Conservation (phyloP, 371 early-diverging fungal species). For the Mucor irregularis region DNA sequence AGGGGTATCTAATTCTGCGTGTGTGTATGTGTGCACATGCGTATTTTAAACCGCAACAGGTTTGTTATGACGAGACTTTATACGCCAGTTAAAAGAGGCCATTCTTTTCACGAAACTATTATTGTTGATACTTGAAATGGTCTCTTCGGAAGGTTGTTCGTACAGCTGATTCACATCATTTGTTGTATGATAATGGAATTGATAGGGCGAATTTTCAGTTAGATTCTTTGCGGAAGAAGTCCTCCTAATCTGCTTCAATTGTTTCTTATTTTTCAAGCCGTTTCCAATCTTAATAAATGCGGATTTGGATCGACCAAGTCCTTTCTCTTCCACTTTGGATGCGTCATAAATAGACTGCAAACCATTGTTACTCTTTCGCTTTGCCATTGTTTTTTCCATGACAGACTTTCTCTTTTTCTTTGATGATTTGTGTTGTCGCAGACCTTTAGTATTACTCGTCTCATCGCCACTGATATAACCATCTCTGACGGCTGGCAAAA, state of each 20-base stretch:
- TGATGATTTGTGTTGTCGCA: conserved; percentile 1
- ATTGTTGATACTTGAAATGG: not conserved
- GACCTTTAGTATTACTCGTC: not conserved
- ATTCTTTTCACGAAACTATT: conserved; percentile 40
- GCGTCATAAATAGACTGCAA: conserved; percentile 1
- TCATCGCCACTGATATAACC: not conserved
- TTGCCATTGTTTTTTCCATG: conserved; percentile 41
- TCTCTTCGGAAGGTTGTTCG: conserved; percentile 1
- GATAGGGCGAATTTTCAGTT: not conserved
- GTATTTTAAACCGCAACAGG: conserved; percentile 15
- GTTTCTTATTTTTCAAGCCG: conserved; percentile 19
- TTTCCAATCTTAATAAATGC: conserved; percentile 42
- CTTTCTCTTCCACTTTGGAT: not conserved
- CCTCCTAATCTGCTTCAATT: conserved; percentile 17
- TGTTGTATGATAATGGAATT: conserved; percentile 11
- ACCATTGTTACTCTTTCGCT: conserved; percentile 25
- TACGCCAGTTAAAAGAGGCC: conserved; percentile 36
- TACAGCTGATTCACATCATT: conserved; percentile 5
- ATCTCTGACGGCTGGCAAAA: not conserved
- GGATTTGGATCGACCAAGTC: conserved; percentile 15
- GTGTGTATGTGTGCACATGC: not conserved
- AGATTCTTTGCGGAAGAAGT: conserved; percentile 24
- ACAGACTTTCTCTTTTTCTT: conserved; percentile 41
- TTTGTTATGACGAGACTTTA: conserved; percentile 23
- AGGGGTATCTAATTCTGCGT: conserved; percentile 16